These are phyloP conservation scores for Colletotrichum magnum DNA, from an alignment of 2,329 filamentous ascomycete genomes.

Conservation along the genomic window DNA sequence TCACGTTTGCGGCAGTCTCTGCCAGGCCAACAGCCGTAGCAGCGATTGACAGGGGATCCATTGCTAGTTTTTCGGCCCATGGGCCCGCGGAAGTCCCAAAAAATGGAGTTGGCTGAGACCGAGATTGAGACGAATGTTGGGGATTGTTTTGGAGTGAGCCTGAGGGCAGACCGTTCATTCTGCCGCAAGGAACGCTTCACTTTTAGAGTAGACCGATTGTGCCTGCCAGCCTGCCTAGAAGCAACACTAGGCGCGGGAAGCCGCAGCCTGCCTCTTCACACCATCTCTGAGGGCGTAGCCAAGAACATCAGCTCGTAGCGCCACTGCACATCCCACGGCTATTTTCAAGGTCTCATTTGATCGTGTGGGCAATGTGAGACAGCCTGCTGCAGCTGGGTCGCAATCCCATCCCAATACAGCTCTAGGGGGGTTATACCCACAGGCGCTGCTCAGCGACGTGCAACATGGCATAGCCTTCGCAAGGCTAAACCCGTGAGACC, in stretches of 20 bases:
- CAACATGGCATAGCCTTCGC: not conserved
- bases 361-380: not conserved
- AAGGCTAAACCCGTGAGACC: not conserved
- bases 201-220: too few relatives aligned
- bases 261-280: constrained; percentile 2
- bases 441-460: not conserved
- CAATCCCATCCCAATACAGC: not conserved
- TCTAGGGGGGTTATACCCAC: not conserved
- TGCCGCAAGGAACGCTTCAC: not conserved
- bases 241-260: constrained; percentile 1
- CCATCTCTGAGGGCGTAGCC: not conserved
- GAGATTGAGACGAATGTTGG: too few relatives aligned
- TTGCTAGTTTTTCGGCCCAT: not conserved
- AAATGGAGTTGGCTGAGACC: too few relatives aligned
- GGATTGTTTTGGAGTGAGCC: too few relatives aligned
- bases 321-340: not conserved
- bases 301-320: not conserved
- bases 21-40: constrained; percentile 16
- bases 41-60: constrained; percentile 19
- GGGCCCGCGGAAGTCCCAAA: not conserved
- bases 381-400: not conserved
- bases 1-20: not conserved
- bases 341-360: not conserved
- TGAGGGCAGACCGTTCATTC: too few relatives aligned
- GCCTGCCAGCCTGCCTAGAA: not conserved